Evolutionary conservation across 768 basidiomycete genomes (phyloP).

Genomic region (Boletus rex-veris): DNA sequence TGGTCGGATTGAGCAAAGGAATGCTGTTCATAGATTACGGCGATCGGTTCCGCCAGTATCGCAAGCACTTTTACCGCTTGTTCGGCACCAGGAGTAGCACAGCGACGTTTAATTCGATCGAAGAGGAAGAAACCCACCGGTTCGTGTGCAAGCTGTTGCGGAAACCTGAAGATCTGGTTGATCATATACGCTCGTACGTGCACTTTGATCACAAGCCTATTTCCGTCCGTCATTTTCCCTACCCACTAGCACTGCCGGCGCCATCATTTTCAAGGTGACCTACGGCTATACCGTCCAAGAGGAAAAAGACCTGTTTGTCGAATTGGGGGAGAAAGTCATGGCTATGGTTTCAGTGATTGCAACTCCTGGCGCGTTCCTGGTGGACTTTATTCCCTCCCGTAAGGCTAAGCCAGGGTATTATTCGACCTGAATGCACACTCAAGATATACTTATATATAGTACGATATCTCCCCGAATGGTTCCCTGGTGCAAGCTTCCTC

Average conservation of each 20-base stretch:
- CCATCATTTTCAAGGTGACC: slow-evolving; percentile 36
- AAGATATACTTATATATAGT: slow-evolving; percentile 12
- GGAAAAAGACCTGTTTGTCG: slow-evolving; percentile 36
- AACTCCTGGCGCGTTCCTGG: slow-evolving; percentile 15
- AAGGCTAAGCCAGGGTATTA: background rate
- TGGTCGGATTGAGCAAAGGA: slow-evolving; percentile 13
- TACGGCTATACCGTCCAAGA: slow-evolving; percentile 41
- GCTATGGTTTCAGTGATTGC: slow-evolving; percentile 6
- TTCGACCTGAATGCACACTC: background rate
- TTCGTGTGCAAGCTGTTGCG: slow-evolving; percentile 19
- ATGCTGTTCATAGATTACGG: slow-evolving; percentile 6
- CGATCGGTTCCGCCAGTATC: slow-evolving; percentile 10
- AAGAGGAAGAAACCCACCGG: slow-evolving; percentile 15
- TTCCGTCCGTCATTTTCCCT: background rate
- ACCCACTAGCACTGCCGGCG: slow-evolving; percentile 5
- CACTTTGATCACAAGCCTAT: background rate
- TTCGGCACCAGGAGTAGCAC: slow-evolving; percentile 12
- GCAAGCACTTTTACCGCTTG: slow-evolving; percentile 9
- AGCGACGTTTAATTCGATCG: slow-evolving; percentile 10
- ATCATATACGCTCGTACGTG: slow-evolving; percentile 24
- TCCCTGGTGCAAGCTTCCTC: slow-evolving; percentile 36
- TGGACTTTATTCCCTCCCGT: slow-evolving; percentile 23
- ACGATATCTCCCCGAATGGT: slow-evolving; percentile 32
- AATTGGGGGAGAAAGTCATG: slow-evolving; percentile 25
- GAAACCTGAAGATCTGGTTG: slow-evolving; percentile 12